Evolutionary conservation across 169 alveolate genomes (phyloP).

Genomic region (Besnoitia besnoiti): DNA sequence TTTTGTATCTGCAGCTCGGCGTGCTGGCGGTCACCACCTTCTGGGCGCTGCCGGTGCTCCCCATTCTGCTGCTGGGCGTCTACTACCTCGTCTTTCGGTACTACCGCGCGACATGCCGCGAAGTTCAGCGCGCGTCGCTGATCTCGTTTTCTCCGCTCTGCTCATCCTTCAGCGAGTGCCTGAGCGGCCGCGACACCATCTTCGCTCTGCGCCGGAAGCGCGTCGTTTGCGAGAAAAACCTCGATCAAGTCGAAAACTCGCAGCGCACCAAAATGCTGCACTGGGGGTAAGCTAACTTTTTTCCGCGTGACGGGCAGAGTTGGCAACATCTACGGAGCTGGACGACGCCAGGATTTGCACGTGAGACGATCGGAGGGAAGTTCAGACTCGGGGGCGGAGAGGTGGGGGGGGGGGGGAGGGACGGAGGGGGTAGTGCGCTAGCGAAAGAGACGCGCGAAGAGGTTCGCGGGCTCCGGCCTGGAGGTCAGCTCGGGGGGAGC

Average conservation of each 20-base stretch:
- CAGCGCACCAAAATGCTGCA: constrained; percentile 53
- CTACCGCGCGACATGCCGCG: constrained; percentile 74
- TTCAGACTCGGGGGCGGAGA: too few relatives aligned
- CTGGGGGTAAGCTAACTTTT: constrained; percentile 50
- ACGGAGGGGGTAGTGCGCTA: too few relatives aligned
- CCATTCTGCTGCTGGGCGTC: constrained; percentile 66
- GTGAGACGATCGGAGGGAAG: too few relatives aligned
- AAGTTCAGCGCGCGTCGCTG: constrained; percentile 71
- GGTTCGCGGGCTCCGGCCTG: too few relatives aligned
- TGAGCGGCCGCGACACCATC: constrained; percentile 40
- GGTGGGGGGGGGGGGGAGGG: too few relatives aligned
- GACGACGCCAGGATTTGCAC: too few relatives aligned
- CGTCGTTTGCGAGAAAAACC: not conserved
- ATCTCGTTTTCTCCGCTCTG: constrained; percentile 61
- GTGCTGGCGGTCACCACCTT: constrained; percentile 65
- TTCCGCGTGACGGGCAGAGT: too few relatives aligned
- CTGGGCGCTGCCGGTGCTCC: constrained; percentile 69
- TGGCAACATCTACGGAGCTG: too few relatives aligned
- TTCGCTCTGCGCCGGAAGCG: constrained; percentile 34
- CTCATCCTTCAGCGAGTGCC: constrained; percentile 54
- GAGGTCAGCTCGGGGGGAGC: too few relatives aligned
- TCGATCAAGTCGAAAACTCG: constrained; percentile 37
- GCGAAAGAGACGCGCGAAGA: too few relatives aligned
- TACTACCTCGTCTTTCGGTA: constrained; percentile 71
- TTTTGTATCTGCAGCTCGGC: constrained; percentile 56